Conservation (phyloP, 106 monocot species). For the Narthecium ossifragum region DNA sequence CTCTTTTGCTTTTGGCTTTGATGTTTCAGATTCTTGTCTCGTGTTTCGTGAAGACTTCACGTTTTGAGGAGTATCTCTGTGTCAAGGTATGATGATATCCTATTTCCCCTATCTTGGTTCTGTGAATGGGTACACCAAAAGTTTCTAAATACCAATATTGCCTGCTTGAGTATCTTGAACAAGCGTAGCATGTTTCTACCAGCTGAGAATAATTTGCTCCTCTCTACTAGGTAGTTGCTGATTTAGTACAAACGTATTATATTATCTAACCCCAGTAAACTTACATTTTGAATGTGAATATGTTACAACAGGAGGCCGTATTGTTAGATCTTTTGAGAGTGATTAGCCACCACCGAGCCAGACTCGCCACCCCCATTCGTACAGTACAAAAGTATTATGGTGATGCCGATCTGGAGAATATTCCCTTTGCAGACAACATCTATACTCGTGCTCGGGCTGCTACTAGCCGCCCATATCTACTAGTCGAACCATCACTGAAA, state of each 20-base stretch:
- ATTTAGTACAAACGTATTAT: no score
- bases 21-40: slow-evolving; percentile 84
- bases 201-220: no score
- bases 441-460: slow-evolving; percentile 22
- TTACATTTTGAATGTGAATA: no score
- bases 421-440: slow-evolving; percentile 67
- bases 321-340: slow-evolving; percentile 89
- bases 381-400: slow-evolving; percentile 80
- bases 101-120: no score
- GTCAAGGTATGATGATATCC: slow-evolving; percentile 94
- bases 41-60: slow-evolving; percentile 96
- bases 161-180: no score
- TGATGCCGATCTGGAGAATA: slow-evolving; percentile 63
- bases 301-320: slow-evolving; percentile 59
- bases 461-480: slow-evolving; percentile 51
- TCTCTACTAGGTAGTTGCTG: no score
- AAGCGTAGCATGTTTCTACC: no score
- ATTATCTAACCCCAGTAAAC: no score
- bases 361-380: slow-evolving; percentile 92
- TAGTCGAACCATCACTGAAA: slow-evolving; percentile 54
- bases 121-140: no score
- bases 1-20: neutral
- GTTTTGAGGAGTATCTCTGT: slow-evolving; percentile 89
- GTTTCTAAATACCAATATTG: no score
- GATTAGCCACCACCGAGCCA: slow-evolving; percentile 81